Conservation (phyloP, 169 alveolate species). For the Eimeria acervulina region DNA sequence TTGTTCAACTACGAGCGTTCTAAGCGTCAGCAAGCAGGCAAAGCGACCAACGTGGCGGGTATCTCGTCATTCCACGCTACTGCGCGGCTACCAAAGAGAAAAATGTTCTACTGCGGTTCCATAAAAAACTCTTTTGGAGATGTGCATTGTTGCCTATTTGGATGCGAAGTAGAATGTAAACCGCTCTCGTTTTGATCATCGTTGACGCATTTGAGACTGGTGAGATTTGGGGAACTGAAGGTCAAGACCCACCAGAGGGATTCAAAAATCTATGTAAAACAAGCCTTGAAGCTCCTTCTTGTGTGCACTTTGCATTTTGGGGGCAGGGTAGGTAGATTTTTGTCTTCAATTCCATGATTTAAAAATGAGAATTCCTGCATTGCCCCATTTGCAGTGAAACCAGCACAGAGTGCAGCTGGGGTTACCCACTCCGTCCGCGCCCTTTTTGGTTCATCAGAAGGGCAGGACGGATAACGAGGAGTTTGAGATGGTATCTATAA, state of each 20-base stretch:
- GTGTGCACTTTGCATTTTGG: not conserved
- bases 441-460: not conserved
- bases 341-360: not conserved
- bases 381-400: not conserved
- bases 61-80: too few species aligned
- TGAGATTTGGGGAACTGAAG: not conserved
- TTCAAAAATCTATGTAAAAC: not conserved
- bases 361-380: not conserved
- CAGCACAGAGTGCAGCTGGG: not conserved
- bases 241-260: not conserved
- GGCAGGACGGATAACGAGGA: not conserved
- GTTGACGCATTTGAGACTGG: not conserved
- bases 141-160: too few species aligned
- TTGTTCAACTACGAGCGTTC: too few species aligned
- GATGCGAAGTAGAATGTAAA: too few species aligned
- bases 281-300: not conserved
- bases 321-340: too few species aligned
- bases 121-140: too few species aligned
- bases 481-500: not conserved
- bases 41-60: too few species aligned
- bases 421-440: not conserved
- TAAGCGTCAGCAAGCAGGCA: too few species aligned
- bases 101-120: too few species aligned
- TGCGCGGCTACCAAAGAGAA: too few species aligned
- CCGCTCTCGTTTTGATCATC: not conserved